phyloP scores from a whole-genome alignment of 768 basidiomycete genomes.

The Panaeolus papilionaceus region DNA sequence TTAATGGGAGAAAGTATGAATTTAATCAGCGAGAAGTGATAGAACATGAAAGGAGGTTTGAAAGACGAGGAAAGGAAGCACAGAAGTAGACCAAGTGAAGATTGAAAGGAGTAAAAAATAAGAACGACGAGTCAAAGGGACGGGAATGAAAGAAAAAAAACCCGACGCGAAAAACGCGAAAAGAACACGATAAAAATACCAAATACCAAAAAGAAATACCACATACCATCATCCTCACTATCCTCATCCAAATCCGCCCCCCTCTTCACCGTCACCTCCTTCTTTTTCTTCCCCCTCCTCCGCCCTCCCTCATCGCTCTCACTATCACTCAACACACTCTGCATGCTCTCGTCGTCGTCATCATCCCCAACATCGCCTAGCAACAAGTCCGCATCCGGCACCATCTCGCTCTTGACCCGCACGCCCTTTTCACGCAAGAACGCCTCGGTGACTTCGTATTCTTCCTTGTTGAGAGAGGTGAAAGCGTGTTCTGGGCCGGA shows the following conservation, averaged over 20 bases:
- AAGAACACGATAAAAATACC: constrained; percentile 6
- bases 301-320: constrained; percentile 57
- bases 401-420: constrained; percentile 94
- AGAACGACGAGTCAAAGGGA: too few species aligned
- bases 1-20: too few species aligned
- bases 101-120: too few species aligned
- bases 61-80: too few species aligned
- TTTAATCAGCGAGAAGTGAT: too few species aligned
- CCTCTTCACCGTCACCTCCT: constrained; percentile 33
- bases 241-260: constrained; percentile 72
- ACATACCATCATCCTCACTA: constrained; percentile 71
- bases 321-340: constrained; percentile 77
- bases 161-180: too few species aligned
- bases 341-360: constrained; percentile 80
- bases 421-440: constrained; percentile 93
- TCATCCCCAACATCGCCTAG: constrained; percentile 67
- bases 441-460: constrained; percentile 83
- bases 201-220: constrained; percentile 2
- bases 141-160: too few species aligned
- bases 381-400: constrained; percentile 83
- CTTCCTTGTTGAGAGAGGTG: constrained; percentile 95
- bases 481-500: constrained; percentile 87
- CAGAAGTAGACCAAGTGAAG: too few species aligned
- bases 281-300: constrained; percentile 44
- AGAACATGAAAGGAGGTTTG: too few species aligned